Conservation (phyloP, 2,329 filamentous ascomycete species). For the Ophiostoma novo-ulmi region DNA sequence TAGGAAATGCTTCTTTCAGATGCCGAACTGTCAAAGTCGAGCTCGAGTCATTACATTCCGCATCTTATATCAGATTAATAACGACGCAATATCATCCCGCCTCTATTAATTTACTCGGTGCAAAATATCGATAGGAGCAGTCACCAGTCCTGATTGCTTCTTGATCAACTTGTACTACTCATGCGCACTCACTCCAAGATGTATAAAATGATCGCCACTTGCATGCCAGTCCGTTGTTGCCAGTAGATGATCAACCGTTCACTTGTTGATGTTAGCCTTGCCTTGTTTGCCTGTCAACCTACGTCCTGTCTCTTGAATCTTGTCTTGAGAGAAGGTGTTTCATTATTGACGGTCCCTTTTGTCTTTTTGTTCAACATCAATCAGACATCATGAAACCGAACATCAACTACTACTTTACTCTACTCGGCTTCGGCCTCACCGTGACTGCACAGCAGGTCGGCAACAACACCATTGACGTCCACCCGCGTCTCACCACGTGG, state of each 20-base stretch:
- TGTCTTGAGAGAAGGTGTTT: too few relatives aligned
- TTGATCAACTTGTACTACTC: neutral
- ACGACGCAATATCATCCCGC: neutral
- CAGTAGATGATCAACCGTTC: neutral
- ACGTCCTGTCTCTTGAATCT: too few relatives aligned
- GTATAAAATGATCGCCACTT: conserved; percentile 7
- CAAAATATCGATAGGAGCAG: too few relatives aligned
- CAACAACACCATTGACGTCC: conserved; percentile 11
- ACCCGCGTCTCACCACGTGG: conserved; percentile 17
- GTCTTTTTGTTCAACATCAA: neutral
- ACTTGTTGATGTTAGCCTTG: conserved; percentile 2
- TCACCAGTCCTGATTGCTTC: neutral
- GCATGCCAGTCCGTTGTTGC: neutral
- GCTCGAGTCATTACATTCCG: neutral
- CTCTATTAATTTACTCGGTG: neutral
- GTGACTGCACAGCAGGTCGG: conserved; percentile 14
- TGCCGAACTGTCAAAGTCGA: neutral
- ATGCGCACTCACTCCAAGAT: neutral
- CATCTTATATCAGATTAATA: neutral
- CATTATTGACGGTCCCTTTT: too few relatives aligned
- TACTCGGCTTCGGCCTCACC: neutral
- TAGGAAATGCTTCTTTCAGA: neutral
- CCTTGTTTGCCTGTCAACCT: neutral
- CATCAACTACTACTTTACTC: neutral
- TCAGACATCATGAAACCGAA: neutral